These are phyloP conservation scores for Leonotis leonurus DNA, from an alignment of 257 asterid species.

Conservation along the genomic window DNA sequence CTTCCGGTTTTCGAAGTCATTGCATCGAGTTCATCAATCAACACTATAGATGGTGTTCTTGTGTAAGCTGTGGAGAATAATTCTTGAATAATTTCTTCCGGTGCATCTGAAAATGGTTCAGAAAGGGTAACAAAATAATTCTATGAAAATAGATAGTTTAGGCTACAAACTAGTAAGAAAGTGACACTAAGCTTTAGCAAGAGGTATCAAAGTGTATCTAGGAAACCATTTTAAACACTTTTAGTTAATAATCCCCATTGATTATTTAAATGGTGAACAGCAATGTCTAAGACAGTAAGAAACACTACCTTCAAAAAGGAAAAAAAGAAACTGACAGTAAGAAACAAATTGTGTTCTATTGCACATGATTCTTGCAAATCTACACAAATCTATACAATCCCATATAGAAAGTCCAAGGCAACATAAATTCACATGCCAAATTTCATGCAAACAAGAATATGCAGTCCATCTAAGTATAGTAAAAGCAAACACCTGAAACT, in stretches of 20 bases:
- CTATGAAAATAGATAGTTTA: not conserved
- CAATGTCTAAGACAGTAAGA: too few relatives aligned
- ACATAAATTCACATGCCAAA: not conserved
- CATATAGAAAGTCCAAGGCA: not conserved
- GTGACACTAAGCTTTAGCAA: not conserved
- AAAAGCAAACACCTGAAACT: slow-evolving; percentile 78
- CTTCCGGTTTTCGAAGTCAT: slow-evolving; percentile 65
- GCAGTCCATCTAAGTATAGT: too few relatives aligned
- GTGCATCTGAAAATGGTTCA: slow-evolving; percentile 44
- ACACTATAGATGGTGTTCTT: slow-evolving; percentile 82
- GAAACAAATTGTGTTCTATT: not conserved
- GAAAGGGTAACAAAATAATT: not conserved
- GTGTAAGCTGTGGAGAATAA: slow-evolving; percentile 64
- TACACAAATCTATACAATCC: not conserved
- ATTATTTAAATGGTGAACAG: not conserved
- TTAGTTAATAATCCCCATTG: not conserved
- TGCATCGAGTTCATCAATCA: slow-evolving; percentile 45
- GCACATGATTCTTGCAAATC: not conserved
- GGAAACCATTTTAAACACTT: too few relatives aligned
- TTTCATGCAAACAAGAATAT: not conserved
- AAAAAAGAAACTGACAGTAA: too few relatives aligned
- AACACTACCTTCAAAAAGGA: too few relatives aligned
- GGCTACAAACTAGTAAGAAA: not conserved
- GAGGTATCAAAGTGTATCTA: not conserved
- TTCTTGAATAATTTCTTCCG: slow-evolving; percentile 74